Percentiles rank a stretch among this genome's conserved stretches.
Evolutionary conservation across 2,329 filamentous ascomycete species (phyloP).

Genomic region (Westerdykella sp.): DNA sequence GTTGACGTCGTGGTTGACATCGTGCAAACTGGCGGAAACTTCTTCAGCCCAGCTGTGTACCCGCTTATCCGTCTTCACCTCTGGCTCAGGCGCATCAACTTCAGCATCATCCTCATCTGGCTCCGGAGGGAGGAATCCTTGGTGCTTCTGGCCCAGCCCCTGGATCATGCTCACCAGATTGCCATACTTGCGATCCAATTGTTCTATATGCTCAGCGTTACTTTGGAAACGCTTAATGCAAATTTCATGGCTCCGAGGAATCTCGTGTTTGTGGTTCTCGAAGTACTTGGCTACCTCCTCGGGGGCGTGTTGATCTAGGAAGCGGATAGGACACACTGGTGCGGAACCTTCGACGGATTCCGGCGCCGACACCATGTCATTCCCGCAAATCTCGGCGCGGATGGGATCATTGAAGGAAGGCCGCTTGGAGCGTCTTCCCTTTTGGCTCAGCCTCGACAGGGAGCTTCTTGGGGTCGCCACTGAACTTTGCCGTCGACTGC

Average conservation of each 20-base stretch:
- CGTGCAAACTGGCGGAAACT: constrained; percentile 54
- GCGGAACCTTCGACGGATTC: constrained; percentile 34
- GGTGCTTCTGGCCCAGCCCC: constrained; percentile 78
- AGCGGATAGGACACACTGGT: constrained; percentile 86
- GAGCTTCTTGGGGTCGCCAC: constrained; percentile 40
- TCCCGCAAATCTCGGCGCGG: constrained; percentile 37
- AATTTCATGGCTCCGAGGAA: constrained; percentile 87
- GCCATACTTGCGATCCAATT: constrained; percentile 90
- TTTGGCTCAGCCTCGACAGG: constrained; percentile 32
- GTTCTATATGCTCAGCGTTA: constrained; percentile 76
- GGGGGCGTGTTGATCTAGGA: constrained; percentile 83
- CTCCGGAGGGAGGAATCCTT: constrained; percentile 68
- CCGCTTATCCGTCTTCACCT: constrained; percentile 55
- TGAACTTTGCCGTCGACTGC: constrained; percentile 41
- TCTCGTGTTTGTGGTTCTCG: constrained; percentile 89
- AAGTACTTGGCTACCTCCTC: constrained; percentile 92
- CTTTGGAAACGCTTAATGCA: constrained; percentile 86
- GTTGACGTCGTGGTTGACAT: constrained; percentile 19
- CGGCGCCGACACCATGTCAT: constrained; percentile 41
- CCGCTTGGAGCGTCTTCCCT: constrained; percentile 35
- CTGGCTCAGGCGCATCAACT: constrained; percentile 40
- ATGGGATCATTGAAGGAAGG: constrained; percentile 41
- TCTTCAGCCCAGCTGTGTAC: constrained; percentile 83
- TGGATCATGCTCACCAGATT: constrained; percentile 92
- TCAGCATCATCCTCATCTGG: constrained; percentile 45